Conservation (phyloP, 2,329 filamentous ascomycete species). For the Calonectria henricotiae region DNA sequence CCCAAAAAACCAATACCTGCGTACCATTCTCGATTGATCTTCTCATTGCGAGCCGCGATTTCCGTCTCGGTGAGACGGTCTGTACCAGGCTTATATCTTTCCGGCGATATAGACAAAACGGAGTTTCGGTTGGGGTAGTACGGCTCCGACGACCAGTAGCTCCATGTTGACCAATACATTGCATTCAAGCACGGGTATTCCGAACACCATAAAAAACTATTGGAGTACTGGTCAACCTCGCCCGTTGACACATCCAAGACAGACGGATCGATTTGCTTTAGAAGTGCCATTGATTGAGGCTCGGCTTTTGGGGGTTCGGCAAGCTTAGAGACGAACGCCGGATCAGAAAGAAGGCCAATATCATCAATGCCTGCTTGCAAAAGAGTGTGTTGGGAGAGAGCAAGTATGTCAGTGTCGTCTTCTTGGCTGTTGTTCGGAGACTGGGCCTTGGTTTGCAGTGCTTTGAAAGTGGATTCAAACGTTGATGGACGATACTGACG, state of each 20-base stretch:
- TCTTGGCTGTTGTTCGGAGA: conserved; percentile 49
- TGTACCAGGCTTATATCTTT: conserved; percentile 43
- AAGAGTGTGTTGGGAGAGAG: conserved; percentile 47
- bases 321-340: conserved; percentile 25
- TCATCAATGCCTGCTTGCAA: conserved; percentile 48
- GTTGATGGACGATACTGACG: conserved; percentile 66
- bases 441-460: conserved; percentile 52
- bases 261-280: conserved; percentile 3
- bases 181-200: conserved; percentile 2
- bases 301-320: conserved; percentile 27
- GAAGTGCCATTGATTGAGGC: conserved; percentile 3
- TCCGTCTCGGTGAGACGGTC: conserved; percentile 48
- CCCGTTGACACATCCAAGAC: conserved; percentile 26
- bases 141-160: conserved; percentile 29
- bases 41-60: conserved; percentile 49
- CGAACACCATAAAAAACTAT: conserved; percentile 9
- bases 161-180: conserved; percentile 27
- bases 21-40: conserved; percentile 60
- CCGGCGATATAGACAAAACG: conserved; percentile 19
- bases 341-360: conserved; percentile 35
- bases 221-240: conserved; percentile 13
- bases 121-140: conserved; percentile 32
- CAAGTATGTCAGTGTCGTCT: conserved; percentile 49
- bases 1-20: conserved; percentile 58
- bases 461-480: conserved; percentile 60